Evolutionary conservation across 2,329 filamentous ascomycete genomes (phyloP).

Genomic region (Aspergillus nomiae): DNA sequence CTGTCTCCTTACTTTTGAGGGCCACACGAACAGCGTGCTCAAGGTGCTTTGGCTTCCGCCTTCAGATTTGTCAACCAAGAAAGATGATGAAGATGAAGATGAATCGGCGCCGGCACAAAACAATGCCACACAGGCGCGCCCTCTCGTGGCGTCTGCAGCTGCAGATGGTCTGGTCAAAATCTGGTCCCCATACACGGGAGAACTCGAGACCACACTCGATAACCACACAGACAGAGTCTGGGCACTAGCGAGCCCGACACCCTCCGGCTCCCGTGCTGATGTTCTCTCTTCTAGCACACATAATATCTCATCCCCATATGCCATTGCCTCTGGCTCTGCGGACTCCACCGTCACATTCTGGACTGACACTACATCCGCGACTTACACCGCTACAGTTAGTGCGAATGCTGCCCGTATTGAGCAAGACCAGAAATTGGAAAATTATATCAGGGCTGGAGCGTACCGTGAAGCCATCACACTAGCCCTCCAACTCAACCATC

Average conservation of each 20-base stretch:
- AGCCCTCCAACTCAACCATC: constrained; percentile 91
- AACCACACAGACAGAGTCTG: constrained; percentile 97
- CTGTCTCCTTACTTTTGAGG: constrained; percentile 91
- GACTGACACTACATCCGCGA: constrained; percentile 85
- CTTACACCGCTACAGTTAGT: constrained; percentile 71
- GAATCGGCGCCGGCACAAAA: constrained; percentile 30
- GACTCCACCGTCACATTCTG: constrained; percentile 95
- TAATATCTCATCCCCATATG: constrained; percentile 53
- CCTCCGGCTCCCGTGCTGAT: constrained; percentile 36
- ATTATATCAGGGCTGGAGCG: constrained; percentile 83
- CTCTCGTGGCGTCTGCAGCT: constrained; percentile 74
- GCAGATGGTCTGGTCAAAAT: constrained; percentile 96
- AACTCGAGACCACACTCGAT: constrained; percentile 85
- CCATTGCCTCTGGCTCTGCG: constrained; percentile 84
- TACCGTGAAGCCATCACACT: constrained; percentile 93
- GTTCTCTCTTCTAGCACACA: constrained; percentile 32
- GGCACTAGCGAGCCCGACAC: constrained; percentile 72
- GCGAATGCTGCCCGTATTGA: constrained; percentile 81
- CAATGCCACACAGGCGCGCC: constrained; percentile 34
- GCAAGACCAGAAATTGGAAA: constrained; percentile 91
- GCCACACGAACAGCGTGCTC: constrained; percentile 91
- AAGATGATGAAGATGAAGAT: constrained; percentile 37
- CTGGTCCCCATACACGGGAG: constrained; percentile 85
- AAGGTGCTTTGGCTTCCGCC: constrained; percentile 85
- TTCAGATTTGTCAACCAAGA: constrained; percentile 37